phyloP scores from a whole-genome alignment of 176 grass and related monocot genomes.

The Oropetium thomaeum region DNA sequence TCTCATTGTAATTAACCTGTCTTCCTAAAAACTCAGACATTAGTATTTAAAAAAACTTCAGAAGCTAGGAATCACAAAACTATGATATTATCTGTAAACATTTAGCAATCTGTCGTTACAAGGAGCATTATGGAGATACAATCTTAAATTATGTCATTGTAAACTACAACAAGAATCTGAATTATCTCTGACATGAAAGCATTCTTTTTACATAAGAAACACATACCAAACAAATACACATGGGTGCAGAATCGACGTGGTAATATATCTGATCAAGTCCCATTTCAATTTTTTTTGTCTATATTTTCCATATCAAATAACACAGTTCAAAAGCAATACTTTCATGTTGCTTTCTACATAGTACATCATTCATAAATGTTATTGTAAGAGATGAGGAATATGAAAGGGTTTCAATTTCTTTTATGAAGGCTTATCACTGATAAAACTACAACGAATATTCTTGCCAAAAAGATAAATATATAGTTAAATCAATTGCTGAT shows the following conservation, averaged over 20 bases:
- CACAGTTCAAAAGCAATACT: no score
- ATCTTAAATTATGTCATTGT: not conserved
- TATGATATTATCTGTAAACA: not conserved
- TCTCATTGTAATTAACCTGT: not conserved
- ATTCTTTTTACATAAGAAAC: not conserved
- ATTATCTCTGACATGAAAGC: not conserved
- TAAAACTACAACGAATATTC: constrained; percentile 2
- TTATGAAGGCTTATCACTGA: not conserved
- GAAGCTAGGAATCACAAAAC: not conserved
- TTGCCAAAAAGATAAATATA: not conserved
- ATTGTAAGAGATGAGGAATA: not conserved
- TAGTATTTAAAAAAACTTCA: not conserved
- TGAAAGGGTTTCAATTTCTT: not conserved
- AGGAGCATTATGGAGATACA: not conserved
- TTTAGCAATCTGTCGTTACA: not conserved
- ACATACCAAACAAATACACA: not conserved
- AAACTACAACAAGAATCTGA: not conserved
- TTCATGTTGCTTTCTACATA: no score
- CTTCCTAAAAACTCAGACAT: not conserved
- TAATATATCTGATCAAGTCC: not conserved
- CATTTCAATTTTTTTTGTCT: not conserved
- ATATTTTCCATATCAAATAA: not conserved
- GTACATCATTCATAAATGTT: not conserved
- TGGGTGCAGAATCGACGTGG: not conserved
- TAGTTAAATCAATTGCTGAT: not conserved